Percentiles rank a stretch among this genome's conserved stretches.
phyloP scores from a whole-genome alignment of 306 rosid species.

The Leucaena leucocephala region DNA sequence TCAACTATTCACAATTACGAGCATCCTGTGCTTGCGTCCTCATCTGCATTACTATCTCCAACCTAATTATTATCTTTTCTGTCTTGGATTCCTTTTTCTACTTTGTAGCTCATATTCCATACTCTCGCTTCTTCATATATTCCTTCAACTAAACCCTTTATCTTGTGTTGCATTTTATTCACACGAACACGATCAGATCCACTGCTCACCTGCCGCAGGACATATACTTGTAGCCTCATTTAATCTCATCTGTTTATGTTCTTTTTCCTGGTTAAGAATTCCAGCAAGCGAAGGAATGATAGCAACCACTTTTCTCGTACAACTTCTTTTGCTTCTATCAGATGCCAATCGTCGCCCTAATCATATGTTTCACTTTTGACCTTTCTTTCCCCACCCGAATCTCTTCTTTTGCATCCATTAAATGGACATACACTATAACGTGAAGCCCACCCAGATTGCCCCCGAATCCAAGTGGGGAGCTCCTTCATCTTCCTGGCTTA shows the following conservation, averaged over 20 bases:
- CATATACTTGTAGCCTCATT: too few relatives aligned
- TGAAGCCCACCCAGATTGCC: too few relatives aligned
- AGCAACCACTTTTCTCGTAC: conserved; percentile 26
- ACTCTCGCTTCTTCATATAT: background rate
- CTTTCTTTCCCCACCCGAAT: conserved; percentile 49
- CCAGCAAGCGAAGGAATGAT: background rate
- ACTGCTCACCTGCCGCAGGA: too few relatives aligned
- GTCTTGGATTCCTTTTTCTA: background rate
- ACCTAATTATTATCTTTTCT: background rate
- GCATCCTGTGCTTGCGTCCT: background rate
- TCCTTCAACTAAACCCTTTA: background rate
- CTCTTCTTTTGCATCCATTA: conserved; percentile 38
- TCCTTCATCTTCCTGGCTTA: conserved; percentile 57
- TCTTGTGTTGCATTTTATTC: background rate
- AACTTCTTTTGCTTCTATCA: conserved; percentile 35
- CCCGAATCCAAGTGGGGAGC: background rate
- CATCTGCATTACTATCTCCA: background rate
- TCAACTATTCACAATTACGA: background rate
- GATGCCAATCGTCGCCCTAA: background rate
- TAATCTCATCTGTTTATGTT: background rate
- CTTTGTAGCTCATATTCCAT: background rate
- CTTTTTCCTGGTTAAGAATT: background rate
- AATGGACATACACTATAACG: conserved; percentile 31
- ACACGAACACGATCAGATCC: background rate
- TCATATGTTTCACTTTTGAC: conserved; percentile 35